Percentiles rank a stretch among this genome's conserved stretches.
Conservation (phyloP, 306 rosid species). For the Citrullus amarus region DNA sequence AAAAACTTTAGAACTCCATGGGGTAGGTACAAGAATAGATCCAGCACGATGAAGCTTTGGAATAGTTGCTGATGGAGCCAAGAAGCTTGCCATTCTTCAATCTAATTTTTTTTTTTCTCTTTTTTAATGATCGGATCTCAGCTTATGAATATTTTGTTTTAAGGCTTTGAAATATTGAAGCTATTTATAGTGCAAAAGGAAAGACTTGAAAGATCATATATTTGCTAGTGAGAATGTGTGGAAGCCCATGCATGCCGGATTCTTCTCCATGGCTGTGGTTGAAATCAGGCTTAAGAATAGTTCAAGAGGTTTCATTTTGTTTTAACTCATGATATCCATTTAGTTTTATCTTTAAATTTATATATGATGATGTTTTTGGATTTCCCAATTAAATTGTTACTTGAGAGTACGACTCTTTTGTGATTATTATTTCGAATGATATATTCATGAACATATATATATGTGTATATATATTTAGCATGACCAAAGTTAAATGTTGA, state of each 20-base stretch:
- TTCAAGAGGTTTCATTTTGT: no score
- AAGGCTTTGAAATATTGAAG: neutral
- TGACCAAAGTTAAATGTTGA: no score
- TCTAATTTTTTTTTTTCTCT: neutral
- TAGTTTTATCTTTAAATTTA: no score
- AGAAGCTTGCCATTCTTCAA: constrained; percentile 4
- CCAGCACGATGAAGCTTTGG: constrained; percentile 1
- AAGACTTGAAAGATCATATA: neutral
- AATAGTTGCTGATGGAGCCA: neutral
- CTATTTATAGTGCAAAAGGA: neutral
- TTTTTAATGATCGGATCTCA: neutral
- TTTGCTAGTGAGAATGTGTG: neutral
- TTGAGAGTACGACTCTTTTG: no score
- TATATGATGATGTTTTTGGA: no score
- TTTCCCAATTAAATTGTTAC: no score
- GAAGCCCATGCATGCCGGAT: neutral
- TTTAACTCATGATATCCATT: no score
- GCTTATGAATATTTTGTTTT: neutral
- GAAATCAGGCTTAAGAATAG: neutral
- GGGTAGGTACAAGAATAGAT: neutral
- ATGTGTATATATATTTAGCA: no score
- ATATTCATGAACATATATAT: no score
- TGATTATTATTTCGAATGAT: no score
- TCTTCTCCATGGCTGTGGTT: neutral
- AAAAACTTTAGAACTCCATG: constrained; percentile 5